Conservation (phyloP, 371 early-diverging fungal species). For the Encephalitozoon cuniculi region DNA sequence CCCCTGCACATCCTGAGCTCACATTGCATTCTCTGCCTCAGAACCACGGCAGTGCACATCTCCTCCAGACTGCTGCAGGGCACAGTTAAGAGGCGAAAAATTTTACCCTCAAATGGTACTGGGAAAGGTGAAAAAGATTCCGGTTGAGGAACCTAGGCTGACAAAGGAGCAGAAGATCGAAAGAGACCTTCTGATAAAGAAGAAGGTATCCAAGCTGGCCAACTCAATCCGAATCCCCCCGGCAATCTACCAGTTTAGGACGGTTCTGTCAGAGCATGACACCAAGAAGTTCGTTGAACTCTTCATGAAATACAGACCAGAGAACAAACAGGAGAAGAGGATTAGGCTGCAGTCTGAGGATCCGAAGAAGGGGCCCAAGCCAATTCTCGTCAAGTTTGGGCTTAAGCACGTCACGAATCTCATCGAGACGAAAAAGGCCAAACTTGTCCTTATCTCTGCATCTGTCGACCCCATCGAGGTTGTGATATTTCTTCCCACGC, state of each 20-base stretch:
- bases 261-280: conserved; percentile 85
- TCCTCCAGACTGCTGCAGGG: background rate
- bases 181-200: conserved; percentile 42
- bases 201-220: conserved; percentile 68
- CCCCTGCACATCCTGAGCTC: too few species aligned
- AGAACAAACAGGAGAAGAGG: conserved; percentile 86
- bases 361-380: conserved; percentile 77
- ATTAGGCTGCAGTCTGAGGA: conserved; percentile 77
- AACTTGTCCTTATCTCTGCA: conserved; percentile 91
- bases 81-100: background rate
- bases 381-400: conserved; percentile 88
- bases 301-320: conserved; percentile 96
- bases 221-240: conserved; percentile 97
- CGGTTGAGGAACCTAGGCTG: background rate
- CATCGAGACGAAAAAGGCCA: conserved; percentile 92
- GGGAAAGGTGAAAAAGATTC: conserved; percentile 31
- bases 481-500: conserved; percentile 94
- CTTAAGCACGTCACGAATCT: conserved; percentile 95
- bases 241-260: conserved; percentile 95
- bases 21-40: too few species aligned
- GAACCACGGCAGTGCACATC: background rate
- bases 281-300: conserved; percentile 75
- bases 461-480: conserved; percentile 98
- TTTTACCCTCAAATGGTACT: conserved; percentile 34
- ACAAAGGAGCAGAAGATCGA: conserved; percentile 32